phyloP scores from a whole-genome alignment of 768 basidiomycete species.

The Boletus insuetus region DNA sequence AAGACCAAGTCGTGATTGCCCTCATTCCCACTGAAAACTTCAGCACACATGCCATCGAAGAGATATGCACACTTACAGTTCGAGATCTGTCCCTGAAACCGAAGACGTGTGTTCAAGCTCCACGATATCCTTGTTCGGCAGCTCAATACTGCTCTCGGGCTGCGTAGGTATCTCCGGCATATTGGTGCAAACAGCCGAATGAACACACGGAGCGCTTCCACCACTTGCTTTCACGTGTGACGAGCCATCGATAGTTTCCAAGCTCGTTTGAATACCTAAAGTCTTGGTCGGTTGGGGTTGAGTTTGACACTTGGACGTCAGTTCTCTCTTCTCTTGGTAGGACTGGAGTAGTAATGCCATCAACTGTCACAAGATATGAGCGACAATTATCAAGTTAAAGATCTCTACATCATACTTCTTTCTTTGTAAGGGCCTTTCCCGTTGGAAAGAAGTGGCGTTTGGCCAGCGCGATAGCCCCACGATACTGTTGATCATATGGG shows the following conservation, averaged over 20 bases:
- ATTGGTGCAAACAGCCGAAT: background rate
- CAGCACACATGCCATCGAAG: background rate
- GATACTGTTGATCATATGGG: slow-evolving; percentile 26
- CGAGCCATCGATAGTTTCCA: background rate
- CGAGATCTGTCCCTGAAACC: background rate
- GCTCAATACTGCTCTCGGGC: background rate
- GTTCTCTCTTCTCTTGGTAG: slow-evolving; percentile 22
- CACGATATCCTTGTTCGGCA: background rate
- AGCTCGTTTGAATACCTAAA: slow-evolving; percentile 23
- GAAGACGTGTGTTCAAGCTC: background rate
- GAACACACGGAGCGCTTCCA: background rate
- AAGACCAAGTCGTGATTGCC: background rate
- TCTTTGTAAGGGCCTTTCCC: slow-evolving; percentile 23
- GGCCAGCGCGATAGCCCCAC: slow-evolving; percentile 27
- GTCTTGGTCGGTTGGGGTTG: slow-evolving; percentile 9
- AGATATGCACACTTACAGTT: slow-evolving; percentile 8
- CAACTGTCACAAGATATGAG: slow-evolving; percentile 15
- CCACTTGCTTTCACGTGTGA: background rate
- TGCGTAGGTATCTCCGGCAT: background rate
- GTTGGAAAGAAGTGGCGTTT: slow-evolving; percentile 28
- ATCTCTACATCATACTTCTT: slow-evolving; percentile 15
- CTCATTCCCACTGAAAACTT: background rate
- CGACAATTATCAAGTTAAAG: background rate
- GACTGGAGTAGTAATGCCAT: slow-evolving; percentile 23
- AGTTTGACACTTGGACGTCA: background rate